A percentile compares a stretch with the other conserved stretches of the same genome.
Evolutionary conservation across 345 rosid genomes (phyloP).

Genomic region (Excoecaria agallocha): DNA sequence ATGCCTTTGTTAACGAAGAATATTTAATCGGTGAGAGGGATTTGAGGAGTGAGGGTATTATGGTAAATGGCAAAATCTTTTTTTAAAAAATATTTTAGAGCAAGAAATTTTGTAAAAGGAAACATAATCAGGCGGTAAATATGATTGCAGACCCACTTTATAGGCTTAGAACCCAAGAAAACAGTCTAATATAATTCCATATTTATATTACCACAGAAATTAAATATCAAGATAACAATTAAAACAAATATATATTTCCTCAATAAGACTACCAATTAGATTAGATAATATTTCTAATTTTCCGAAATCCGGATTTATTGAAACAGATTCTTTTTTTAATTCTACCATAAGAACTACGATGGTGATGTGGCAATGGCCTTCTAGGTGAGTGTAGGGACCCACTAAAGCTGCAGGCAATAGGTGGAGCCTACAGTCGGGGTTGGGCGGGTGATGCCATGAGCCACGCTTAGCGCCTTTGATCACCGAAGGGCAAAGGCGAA

Average conservation of each 20-base stretch:
- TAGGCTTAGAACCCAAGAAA: not conserved
- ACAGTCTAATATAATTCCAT: not conserved
- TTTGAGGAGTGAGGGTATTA: not conserved
- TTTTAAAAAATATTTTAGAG: too few relatives aligned
- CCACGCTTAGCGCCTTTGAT: not conserved
- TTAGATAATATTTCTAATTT: too few relatives aligned
- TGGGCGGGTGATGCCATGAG: not conserved
- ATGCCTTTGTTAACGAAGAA: not conserved
- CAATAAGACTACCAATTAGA: too few relatives aligned
- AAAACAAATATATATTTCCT: too few relatives aligned
- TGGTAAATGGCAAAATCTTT: not conserved
- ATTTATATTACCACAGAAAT: too few relatives aligned
- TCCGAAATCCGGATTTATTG: too few relatives aligned
- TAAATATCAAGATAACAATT: too few relatives aligned
- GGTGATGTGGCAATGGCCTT: too few relatives aligned
- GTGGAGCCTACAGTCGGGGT: not conserved
- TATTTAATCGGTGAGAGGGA: not conserved
- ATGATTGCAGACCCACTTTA: not conserved
- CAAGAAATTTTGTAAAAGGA: too few relatives aligned
- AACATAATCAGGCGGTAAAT: not conserved
- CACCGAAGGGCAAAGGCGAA: constrained; percentile 3
- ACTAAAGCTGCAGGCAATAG: not conserved
- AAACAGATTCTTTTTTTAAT: too few relatives aligned
- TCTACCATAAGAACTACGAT: too few relatives aligned
- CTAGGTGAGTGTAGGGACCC: not conserved